phyloP scores from a whole-genome alignment of 805 yeast species.

The Yamadazyma akitaensis region DNA sequence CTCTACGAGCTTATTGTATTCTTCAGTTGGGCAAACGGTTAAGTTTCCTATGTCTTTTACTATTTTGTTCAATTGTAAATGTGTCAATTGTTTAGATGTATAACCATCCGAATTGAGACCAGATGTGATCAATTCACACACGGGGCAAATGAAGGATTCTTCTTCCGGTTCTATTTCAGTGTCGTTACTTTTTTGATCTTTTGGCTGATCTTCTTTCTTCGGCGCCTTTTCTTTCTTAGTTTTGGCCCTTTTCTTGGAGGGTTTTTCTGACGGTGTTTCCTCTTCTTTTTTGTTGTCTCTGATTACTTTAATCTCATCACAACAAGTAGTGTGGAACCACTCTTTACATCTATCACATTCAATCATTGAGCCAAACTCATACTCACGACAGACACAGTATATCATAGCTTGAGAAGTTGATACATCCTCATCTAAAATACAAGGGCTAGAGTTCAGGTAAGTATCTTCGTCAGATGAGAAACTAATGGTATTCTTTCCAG shows the following conservation, averaged over 20 bases:
- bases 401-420: conserved; percentile 14
- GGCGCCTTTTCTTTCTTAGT: neutral
- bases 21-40: conserved; percentile 20
- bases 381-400: conserved; percentile 62
- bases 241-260: neutral
- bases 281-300: neutral
- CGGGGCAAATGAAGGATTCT: conserved; percentile 28
- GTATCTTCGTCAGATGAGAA: conserved; percentile 27
- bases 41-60: conserved; percentile 15
- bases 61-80: conserved; percentile 13
- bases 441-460: conserved; percentile 22
- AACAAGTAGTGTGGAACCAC: conserved; percentile 67
- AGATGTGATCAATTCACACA: conserved; percentile 26
- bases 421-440: conserved; percentile 9
- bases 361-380: conserved; percentile 61
- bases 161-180: neutral
- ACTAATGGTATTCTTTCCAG: conserved; percentile 21
- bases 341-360: conserved; percentile 69
- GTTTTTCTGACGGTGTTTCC: neutral
- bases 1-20: conserved; percentile 18
- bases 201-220: conserved; percentile 3
- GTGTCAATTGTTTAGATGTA: conserved; percentile 15
- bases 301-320: conserved; percentile 17
- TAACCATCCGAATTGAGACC: conserved; percentile 14
- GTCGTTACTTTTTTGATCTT: neutral